Base-by-base conservation (phyloP, 2,329 filamentous ascomycete genomes). In the Monosporascus sp. region DNA sequence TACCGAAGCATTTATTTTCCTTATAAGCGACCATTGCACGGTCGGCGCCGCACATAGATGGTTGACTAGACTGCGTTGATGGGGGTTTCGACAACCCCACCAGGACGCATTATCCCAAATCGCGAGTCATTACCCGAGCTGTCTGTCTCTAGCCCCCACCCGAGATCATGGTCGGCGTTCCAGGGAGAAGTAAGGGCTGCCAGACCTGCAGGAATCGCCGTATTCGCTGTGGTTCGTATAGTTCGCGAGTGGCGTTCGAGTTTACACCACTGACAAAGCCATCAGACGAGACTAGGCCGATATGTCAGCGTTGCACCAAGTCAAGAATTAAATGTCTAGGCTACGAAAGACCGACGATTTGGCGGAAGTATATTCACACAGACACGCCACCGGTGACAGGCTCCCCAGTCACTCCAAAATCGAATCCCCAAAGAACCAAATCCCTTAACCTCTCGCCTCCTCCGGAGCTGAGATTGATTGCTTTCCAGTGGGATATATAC, bases 191-290 rank as follows among this genome's bases (percentile, higher is more conserved):
- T 14, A 60, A 57, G 25, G 58, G 56, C 47, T 60, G 58, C 45
- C 57, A 60, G 46, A 60, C 58, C 27, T 60, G 58, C 44, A 54
- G 58, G 6, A 58, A 25, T 22, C 54, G 58, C 39, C 56, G 56
- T 41, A 56, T 60, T 3, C 57, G 58, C 46, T 60, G 58, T 41
- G 58, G 58, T 58, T 58, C 36, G 53, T 6, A 31, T 20, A 51
- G 46, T 20, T 18, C 25, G n/a, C 4, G 31, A 34, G 11, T 34
- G 31, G 11, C 31, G 31, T 11, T 34, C 11, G 31, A 34, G 11
- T 14, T 34, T 34, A 34, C 4, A 34, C 9, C 31, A 46, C 41
- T 60, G 24, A 57, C 49, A 34, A 34, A 41, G 31, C 18, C 38
- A 45, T 44, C 41, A 60, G 56, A 60, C 17, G 58, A 60, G 49